Base-by-base conservation (phyloP, 345 rosid species). In the Syzygium grande region DNA sequence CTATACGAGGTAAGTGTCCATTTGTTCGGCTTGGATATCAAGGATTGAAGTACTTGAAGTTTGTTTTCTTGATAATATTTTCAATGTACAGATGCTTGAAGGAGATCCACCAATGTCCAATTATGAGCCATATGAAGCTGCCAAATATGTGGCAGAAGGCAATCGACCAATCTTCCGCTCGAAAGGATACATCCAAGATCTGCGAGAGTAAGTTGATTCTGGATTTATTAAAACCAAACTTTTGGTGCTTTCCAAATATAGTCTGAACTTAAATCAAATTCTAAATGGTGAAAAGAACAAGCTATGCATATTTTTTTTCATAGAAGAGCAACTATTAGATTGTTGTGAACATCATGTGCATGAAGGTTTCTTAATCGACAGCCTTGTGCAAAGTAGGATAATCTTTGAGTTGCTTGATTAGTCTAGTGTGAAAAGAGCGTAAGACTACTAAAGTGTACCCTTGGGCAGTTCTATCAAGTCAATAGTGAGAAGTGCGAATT, bases 91-190 rank as follows among this genome's bases (percentile, higher is more conserved):
- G 99, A 98, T 98, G 99, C 95, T 98, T 73, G 99, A 96, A 92
- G 99, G 99, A 78, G 99, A 96, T 79, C 98, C 98, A 23, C 99
- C 99, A 1, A 90, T 96, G 85, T 93, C 95, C 4, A 92, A 90
- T 90, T 93, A 92, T 80, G 99, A 98, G 91, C 98, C 99, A 59
- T 96, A 96, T 87, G 99, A 98, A 92, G 98, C 99, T 88, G 99
- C 99, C 59, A 98, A 96, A 92, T 90, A 92, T 86, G 98, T 94
- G 90, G 95, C 99, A 52, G 98, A 96, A 34, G 99, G 99, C 85
- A 97, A 95, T 85, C 94, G 99, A 85, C 99, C 99, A 84, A 84
- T 77, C 59, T 96, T 94, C 90, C 98, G 93, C 65, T 88, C 97
- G 38, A 98, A 96, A 93, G 98, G 96, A 89, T 96, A 90, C 87